A percentile compares a stretch with the other conserved stretches of the same genome.
Evolutionary conservation across 768 basidiomycete species (phyloP).

Genomic region (Chalciporus piperatus): DNA sequence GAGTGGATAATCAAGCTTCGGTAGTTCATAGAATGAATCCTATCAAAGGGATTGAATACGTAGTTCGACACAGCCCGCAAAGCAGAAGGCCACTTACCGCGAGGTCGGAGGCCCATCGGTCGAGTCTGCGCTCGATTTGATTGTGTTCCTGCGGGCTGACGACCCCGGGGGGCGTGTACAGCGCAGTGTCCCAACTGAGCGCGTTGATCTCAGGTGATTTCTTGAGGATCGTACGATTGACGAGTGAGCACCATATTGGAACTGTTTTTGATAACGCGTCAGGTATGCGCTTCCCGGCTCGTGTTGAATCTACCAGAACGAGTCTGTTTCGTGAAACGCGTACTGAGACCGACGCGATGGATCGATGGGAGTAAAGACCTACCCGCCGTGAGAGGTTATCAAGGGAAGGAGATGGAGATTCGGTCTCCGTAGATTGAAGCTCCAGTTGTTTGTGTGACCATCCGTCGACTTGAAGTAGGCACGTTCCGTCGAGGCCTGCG

Average conservation of each 20-base stretch:
- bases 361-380: constrained; percentile 11
- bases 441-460: constrained; percentile 83
- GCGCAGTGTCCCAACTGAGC: constrained; percentile 48
- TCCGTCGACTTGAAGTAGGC: constrained; percentile 95
- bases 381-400: constrained; percentile 60
- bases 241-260: constrained; percentile 91
- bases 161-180: constrained; percentile 69
- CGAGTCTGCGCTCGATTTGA: constrained; percentile 68
- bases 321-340: constrained; percentile 42
- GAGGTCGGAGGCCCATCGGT: constrained; percentile 67
- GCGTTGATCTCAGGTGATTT: constrained; percentile 2
- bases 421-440: constrained; percentile 77
- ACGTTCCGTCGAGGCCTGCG: constrained; percentile 13
- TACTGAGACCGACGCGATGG: not conserved
- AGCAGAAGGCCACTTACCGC: constrained; percentile 45
- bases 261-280: constrained; percentile 93
- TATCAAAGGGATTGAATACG: constrained; percentile 22
- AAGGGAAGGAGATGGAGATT: constrained; percentile 76
- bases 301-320: constrained; percentile 88
- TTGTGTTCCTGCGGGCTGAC: constrained; percentile 75
- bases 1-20: constrained; percentile 59
- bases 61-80: not conserved
- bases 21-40: constrained; percentile 72
- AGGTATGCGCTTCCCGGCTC: constrained; percentile 90
- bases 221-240: constrained; percentile 60